A percentile compares a stretch with the other conserved stretches of the same genome.
Evolutionary conservation across 768 basidiomycete species (phyloP).

Genomic region (Polyporus arcularius): DNA sequence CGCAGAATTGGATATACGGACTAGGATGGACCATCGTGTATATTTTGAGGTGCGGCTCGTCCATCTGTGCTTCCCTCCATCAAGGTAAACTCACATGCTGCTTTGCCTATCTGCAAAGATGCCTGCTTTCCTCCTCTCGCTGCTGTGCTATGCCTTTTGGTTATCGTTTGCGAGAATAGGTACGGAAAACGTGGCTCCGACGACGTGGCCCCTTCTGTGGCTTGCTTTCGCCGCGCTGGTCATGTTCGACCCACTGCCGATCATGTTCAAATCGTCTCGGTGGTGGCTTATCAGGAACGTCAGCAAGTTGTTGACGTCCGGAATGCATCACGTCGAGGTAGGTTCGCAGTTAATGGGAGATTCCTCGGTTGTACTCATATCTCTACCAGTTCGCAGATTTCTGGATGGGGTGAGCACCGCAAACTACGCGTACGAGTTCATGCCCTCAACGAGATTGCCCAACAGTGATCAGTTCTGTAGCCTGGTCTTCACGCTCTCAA

Average conservation of each 20-base stretch:
- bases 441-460: not conserved
- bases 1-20: conserved; percentile 68
- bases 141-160: conserved; percentile 81
- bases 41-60: conserved; percentile 59
- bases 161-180: conserved; percentile 75
- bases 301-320: conserved; percentile 66
- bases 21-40: conserved; percentile 74
- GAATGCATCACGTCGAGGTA: conserved; percentile 76
- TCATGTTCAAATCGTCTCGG: conserved; percentile 62
- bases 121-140: conserved; percentile 75
- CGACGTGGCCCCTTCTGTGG: conserved; percentile 84
- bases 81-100: not conserved
- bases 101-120: conserved; percentile 48
- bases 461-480: conserved; percentile 82
- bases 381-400: conserved; percentile 72
- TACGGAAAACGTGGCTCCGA: conserved; percentile 53
- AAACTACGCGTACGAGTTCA: not conserved
- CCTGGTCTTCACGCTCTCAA: conserved; percentile 71
- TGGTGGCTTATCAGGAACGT: conserved; percentile 79
- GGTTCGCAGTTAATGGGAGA: conserved; percentile 17
- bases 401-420: conserved; percentile 73
- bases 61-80: not conserved
- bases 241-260: conserved; percentile 75
- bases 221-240: conserved; percentile 58
- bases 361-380: no score